phyloP scores from a whole-genome alignment of 1,284 basidiomycete species.

The Trametes polyzona region DNA sequence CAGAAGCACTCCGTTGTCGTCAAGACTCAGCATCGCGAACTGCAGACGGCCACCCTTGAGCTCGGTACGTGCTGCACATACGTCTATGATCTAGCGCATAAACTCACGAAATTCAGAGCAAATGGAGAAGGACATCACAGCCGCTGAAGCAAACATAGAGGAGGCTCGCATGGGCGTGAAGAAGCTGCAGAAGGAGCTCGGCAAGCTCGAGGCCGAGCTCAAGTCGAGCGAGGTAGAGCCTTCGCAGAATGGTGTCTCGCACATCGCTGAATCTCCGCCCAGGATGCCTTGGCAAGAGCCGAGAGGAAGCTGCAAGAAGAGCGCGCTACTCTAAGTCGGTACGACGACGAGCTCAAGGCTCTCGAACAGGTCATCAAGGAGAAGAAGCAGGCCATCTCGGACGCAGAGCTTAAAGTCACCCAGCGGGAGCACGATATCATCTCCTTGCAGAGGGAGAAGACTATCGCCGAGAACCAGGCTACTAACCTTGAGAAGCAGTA shows the following conservation, averaged over 20 bases:
- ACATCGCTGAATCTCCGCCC: neutral
- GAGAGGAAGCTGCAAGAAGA: slow-evolving; percentile 82
- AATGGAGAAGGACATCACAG: slow-evolving; percentile 78
- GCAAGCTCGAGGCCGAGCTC: slow-evolving; percentile 58
- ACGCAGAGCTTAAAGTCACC: slow-evolving; percentile 75
- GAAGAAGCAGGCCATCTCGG: slow-evolving; percentile 77
- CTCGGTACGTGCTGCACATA: slow-evolving; percentile 76
- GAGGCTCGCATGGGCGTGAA: slow-evolving; percentile 64
- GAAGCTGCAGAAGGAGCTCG: slow-evolving; percentile 68
- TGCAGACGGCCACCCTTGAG: slow-evolving; percentile 87
- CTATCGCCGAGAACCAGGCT: slow-evolving; percentile 47
- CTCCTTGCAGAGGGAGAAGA: slow-evolving; percentile 57
- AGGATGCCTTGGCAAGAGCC: slow-evolving; percentile 66
- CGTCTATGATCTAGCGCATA: neutral
- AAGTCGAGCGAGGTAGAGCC: slow-evolving; percentile 56
- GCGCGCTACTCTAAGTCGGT: slow-evolving; percentile 83
- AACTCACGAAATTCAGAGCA: slow-evolving; percentile 62
- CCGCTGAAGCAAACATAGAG: slow-evolving; percentile 59
- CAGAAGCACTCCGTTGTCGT: slow-evolving; percentile 82
- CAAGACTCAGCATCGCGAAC: slow-evolving; percentile 88
- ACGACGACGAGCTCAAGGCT: slow-evolving; percentile 86
- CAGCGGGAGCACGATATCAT: slow-evolving; percentile 58
- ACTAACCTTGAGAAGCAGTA: slow-evolving; percentile 78
- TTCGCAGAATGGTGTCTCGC: neutral
- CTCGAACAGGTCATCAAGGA: slow-evolving; percentile 82